Percentiles rank a stretch among this genome's conserved stretches.
Evolutionary conservation across 2,329 filamentous ascomycete species (phyloP).

Genomic region (Aspergillus eucalypticola): DNA sequence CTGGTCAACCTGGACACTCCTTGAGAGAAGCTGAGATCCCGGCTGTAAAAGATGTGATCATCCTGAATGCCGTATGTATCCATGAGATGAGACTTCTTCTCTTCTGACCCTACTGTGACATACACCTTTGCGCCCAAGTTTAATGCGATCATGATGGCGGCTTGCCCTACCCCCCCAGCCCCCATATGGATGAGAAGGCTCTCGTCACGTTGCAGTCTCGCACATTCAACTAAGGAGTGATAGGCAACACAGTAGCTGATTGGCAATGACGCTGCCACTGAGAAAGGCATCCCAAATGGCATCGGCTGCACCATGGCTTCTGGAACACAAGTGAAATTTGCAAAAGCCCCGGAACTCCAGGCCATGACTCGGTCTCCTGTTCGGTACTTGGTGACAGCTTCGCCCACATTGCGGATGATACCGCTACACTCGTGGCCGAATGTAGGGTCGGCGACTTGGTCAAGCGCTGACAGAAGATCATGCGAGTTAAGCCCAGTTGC

Average conservation of each 20-base stretch:
- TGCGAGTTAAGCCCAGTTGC: not conserved
- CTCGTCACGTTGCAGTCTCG: not conserved
- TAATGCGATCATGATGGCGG: constrained; percentile 25
- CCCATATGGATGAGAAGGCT: not conserved
- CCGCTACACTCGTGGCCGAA: not conserved
- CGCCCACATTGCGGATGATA: not conserved
- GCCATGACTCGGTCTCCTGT: not conserved
- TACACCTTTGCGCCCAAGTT: not conserved
- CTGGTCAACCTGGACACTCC: not conserved
- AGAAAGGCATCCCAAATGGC: not conserved
- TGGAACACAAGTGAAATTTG: not conserved
- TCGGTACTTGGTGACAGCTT: not conserved
- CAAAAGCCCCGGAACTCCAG: not conserved
- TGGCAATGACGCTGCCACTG: not conserved
- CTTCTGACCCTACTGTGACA: not conserved
- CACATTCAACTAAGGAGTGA: not conserved
- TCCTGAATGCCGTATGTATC: not conserved
- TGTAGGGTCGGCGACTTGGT: not conserved
- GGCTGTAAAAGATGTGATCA: not conserved
- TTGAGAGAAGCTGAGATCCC: not conserved
- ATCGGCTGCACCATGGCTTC: not conserved
- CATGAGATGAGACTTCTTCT: not conserved
- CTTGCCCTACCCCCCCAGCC: constrained; percentile 26
- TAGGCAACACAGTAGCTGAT: not conserved
- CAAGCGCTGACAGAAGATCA: not conserved